Base-by-base conservation (phyloP, 805 yeast species). In the Wickerhamiella shivajii region DNA sequence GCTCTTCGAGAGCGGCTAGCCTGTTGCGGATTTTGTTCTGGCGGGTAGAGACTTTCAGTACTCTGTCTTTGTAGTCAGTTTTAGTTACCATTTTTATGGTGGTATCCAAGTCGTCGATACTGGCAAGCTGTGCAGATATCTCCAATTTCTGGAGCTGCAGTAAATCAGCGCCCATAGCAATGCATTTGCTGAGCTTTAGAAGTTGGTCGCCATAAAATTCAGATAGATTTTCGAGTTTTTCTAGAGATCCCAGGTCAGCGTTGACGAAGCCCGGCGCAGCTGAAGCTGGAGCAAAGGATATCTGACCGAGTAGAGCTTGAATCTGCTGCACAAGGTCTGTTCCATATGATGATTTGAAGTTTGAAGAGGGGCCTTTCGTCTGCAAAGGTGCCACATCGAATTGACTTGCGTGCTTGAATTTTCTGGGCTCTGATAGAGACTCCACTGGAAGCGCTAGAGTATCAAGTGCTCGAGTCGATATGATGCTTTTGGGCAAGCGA, bases 61-160 rank as follows among this genome's bases (percentile, higher is more conserved):
- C n/a, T n/a, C n/a, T n/a, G 18, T 12, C 17, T 4, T 14, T 13
- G 16, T 14, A 17, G 27, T 23, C 38, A 11, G 42, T 31, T 12
- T 42, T 39, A 3, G 43, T 40, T 12, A 41, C 36, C 15, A 50
- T 14, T 4, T 4, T 29, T 19, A n/a, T n/a, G n/a, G n/a, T n/a
- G n/a, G n/a, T n/a, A n/a, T 4, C 33, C 2, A 58, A 33, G 6
- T 52, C 50, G 20, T 43, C 37, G 1, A 59, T 33, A 11, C 44
- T 38, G 18, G 44, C 39, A 14, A 66, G 40, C 41, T 69, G 74
- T 13, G 55, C 52, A 3, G 53, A 49, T 12, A 66, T 47, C 39
- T 66, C 73, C 9, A 44, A 36, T 27, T 59, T 59, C 42, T 67
- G 71, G 24, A 55, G 52, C 2, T 32, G 30, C 0, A 65, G 39